Evolutionary conservation across 179 eudicot species (phyloP).

Genomic region (Silene vulgaris): DNA sequence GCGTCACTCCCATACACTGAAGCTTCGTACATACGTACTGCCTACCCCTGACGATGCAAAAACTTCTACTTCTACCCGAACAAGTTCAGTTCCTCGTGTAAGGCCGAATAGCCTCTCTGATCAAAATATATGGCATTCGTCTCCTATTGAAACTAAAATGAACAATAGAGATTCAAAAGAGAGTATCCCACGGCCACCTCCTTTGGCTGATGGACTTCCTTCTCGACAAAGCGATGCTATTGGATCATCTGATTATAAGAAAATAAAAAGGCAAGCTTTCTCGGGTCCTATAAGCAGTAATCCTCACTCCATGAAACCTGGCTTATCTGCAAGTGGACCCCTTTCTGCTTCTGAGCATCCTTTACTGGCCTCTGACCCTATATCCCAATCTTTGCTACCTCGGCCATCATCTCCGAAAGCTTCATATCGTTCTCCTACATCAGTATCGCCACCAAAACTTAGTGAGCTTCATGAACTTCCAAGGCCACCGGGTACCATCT

Average conservation of each 20-base stretch:
- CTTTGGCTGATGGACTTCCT: conserved; percentile 42
- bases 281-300: conserved; percentile 78
- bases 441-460: conserved; percentile 68
- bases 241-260: conserved; percentile 47
- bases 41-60: conserved; percentile 86
- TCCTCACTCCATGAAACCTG: conserved; percentile 40
- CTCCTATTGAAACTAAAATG: conserved; percentile 55
- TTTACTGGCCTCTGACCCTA: conserved; percentile 16
- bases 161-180: conserved; percentile 45
- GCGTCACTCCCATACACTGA: conserved; percentile 47
- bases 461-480: conserved; percentile 99
- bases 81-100: conserved; percentile 44
- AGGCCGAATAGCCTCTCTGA: conserved; percentile 33
- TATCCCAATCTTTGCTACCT: conserved; percentile 37
- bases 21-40: conserved; percentile 61
- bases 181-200: conserved; percentile 47
- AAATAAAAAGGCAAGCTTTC: conserved; percentile 63
- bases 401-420: conserved; percentile 52
- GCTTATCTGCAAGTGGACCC: conserved; percentile 54
- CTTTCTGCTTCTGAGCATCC: conserved; percentile 33
- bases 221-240: conserved; percentile 39
- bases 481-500: conserved; percentile 62
- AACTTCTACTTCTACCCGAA: conserved; percentile 42
- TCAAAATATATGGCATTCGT: conserved; percentile 55
- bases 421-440: conserved; percentile 56